Evolutionary conservation across 2,329 filamentous ascomycete species (phyloP).

Genomic region (Huntiella omanensis): DNA sequence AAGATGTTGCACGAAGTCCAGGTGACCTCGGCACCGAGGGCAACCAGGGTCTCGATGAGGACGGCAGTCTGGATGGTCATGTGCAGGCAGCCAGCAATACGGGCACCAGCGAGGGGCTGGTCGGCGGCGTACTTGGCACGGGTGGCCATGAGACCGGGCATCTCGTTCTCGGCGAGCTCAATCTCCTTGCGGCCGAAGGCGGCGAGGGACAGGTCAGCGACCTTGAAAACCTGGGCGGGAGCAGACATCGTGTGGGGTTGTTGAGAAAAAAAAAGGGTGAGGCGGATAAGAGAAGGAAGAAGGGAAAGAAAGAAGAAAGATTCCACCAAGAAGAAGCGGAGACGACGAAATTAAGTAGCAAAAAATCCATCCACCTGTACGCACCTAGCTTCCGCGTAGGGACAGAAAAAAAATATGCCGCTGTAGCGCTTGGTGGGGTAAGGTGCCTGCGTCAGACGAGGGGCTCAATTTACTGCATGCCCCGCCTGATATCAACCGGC

Average conservation of each 20-base stretch:
- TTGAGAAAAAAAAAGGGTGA: constrained; percentile 10
- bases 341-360: constrained; percentile 8
- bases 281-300: constrained; percentile 10
- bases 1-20: constrained; percentile 99
- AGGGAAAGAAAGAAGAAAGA: constrained; percentile 11
- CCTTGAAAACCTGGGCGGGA: constrained; percentile 89
- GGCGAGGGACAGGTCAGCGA: constrained; percentile 92
- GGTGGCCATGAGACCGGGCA: constrained; percentile 95
- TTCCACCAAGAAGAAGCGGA: constrained; percentile 7
- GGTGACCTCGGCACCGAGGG: constrained; percentile 93
- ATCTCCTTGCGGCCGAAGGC: constrained; percentile 99
- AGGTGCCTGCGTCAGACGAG: no score
- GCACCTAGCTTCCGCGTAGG: no score
- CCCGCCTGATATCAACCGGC: no score
- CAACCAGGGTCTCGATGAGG: constrained; percentile 90
- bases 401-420: not conserved
- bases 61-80: constrained; percentile 99
- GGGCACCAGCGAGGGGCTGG: constrained; percentile 84
- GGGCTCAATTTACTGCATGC: no score
- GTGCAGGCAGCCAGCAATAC: constrained; percentile 95
- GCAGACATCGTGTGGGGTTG: constrained; percentile 38
- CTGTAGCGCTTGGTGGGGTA: no score
- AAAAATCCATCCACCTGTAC: not conserved
- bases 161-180: constrained; percentile 88
- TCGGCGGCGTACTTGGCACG: constrained; percentile 77